Evolutionary conservation across 495 filamentous ascomycete species (phyloP).

Genomic region (Xylaria curta): DNA sequence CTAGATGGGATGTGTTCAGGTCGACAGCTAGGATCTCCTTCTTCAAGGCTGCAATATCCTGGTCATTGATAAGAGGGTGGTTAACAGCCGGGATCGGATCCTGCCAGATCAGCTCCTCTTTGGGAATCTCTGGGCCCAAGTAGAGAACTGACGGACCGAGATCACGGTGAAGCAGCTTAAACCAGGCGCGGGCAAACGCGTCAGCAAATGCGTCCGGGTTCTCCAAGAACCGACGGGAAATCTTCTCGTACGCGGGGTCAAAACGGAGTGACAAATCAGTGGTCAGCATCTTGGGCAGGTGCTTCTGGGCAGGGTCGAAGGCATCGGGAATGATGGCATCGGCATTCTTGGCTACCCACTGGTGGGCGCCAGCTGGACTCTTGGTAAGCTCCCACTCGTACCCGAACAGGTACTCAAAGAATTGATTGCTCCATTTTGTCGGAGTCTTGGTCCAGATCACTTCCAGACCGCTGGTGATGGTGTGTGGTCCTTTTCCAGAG

Average conservation of each 20-base stretch:
- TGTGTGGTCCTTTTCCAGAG: constrained; percentile 66
- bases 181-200: constrained; percentile 73
- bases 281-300: constrained; percentile 71
- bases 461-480: constrained; percentile 76
- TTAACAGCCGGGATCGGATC: constrained; percentile 64
- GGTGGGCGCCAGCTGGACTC: constrained; percentile 74
- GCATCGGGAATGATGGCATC: constrained; percentile 71
- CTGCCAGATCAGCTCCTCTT: constrained; percentile 68
- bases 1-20: constrained; percentile 59
- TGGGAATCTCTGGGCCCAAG: constrained; percentile 71
- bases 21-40: constrained; percentile 65
- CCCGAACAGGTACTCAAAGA: constrained; percentile 74
- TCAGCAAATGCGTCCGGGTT: constrained; percentile 70
- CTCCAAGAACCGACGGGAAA: constrained; percentile 68
- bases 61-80: constrained; percentile 61
- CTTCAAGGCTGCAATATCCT: constrained; percentile 67
- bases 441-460: constrained; percentile 77
- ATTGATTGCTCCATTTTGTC: constrained; percentile 70
- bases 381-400: constrained; percentile 79
- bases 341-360: constrained; percentile 73
- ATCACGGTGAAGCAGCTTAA: constrained; percentile 79
- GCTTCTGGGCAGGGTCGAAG: constrained; percentile 68
- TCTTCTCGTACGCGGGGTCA: constrained; percentile 75
- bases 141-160: constrained; percentile 71
- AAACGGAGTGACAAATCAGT: constrained; percentile 72